Conservation (phyloP, 768 basidiomycete species). For the Tulasnella sp. region DNA sequence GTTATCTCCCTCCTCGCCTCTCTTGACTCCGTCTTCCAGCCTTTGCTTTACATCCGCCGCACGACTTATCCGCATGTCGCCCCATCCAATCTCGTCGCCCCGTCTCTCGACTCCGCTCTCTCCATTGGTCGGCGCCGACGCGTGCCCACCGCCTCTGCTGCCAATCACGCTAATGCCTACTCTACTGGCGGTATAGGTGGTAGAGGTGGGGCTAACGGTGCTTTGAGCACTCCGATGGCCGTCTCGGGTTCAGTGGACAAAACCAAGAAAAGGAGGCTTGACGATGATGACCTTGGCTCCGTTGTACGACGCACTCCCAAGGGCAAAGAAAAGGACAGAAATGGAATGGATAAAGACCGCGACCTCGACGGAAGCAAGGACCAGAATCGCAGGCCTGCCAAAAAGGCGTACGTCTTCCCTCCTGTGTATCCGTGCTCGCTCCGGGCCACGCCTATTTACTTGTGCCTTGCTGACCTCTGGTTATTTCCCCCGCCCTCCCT, state of each 20-base stretch:
- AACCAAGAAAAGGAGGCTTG: conserved; percentile 11
- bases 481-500: too few relatives aligned
- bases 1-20: conserved; percentile 6
- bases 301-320: conserved; percentile 10
- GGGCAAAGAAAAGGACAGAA: conserved; percentile 12
- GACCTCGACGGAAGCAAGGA: not conserved
- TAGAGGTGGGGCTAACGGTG: not conserved
- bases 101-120: conserved; percentile 8
- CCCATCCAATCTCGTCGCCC: conserved; percentile 15
- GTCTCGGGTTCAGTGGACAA: not conserved
- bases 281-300: conserved; percentile 8
- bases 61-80: conserved; percentile 19
- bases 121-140: conserved; percentile 13
- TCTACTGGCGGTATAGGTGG: not conserved
- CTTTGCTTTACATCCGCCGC: conserved; percentile 7
- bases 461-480: too few relatives aligned
- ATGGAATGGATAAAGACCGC: not conserved
- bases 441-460: not conserved
- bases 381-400: not conserved
- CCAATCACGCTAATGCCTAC: not conserved
- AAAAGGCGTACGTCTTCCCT: conserved; percentile 6
- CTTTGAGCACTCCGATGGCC: conserved; percentile 2
- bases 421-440: not conserved
- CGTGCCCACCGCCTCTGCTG: not conserved
- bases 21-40: conserved; percentile 1